Percentiles rank a stretch among this genome's conserved stretches.
Evolutionary conservation across 1,139 yeast genomes (phyloP).

Genomic region (Yamadazyma aaseri): DNA sequence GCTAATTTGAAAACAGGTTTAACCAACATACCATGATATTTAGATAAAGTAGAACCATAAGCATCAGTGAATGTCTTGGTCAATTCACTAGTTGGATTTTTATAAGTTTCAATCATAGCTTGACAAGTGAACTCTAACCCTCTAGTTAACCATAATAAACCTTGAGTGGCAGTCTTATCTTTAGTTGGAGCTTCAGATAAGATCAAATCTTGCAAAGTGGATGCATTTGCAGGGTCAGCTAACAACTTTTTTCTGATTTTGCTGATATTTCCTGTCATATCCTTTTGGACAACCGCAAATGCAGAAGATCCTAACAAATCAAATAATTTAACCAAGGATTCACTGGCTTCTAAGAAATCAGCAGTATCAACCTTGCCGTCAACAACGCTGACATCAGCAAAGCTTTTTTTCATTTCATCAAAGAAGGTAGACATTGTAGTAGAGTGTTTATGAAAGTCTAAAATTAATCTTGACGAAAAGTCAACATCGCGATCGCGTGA

Average conservation of each 20-base stretch:
- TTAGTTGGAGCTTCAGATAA: slow-evolving; percentile 65
- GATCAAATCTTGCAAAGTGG: slow-evolving; percentile 75
- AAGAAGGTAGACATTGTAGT: slow-evolving; percentile 79
- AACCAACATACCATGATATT: slow-evolving; percentile 78
- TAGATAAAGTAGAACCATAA: slow-evolving; percentile 72
- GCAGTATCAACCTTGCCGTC: slow-evolving; percentile 69
- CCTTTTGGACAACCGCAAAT: slow-evolving; percentile 80
- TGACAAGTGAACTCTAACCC: slow-evolving; percentile 88
- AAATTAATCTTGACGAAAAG: neutral
- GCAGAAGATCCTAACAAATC: slow-evolving; percentile 86
- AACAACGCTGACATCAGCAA: slow-evolving; percentile 66
- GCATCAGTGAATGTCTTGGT: slow-evolving; percentile 80
- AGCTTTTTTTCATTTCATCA: slow-evolving; percentile 72
- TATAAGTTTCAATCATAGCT: slow-evolving; percentile 79
- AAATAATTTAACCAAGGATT: slow-evolving; percentile 77
- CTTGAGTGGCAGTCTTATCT: slow-evolving; percentile 84
- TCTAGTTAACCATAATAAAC: slow-evolving; percentile 81
- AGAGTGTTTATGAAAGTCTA: too few species aligned
- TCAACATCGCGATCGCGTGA: slow-evolving; percentile 1
- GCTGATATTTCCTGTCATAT: slow-evolving; percentile 82
- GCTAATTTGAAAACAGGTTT: slow-evolving; percentile 90
- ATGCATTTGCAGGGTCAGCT: slow-evolving; percentile 59
- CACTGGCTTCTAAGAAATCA: slow-evolving; percentile 79
- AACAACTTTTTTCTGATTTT: slow-evolving; percentile 69
- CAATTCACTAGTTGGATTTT: slow-evolving; percentile 61